Evolutionary conservation across 73 alveolate genomes (phyloP).

Genomic region (Blepharisma japonicum): DNA sequence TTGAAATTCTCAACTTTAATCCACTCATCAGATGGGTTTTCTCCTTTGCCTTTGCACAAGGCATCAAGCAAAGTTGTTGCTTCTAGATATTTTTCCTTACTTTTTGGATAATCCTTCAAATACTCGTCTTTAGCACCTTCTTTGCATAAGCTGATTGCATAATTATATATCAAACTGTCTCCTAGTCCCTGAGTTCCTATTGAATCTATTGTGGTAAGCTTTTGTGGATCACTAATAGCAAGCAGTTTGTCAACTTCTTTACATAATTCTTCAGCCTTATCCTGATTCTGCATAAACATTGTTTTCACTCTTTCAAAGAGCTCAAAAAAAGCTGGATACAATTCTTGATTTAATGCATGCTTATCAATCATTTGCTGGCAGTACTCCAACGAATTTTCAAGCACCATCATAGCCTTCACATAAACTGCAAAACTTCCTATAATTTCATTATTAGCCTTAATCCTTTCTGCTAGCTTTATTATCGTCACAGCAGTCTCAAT

Average conservation of each 20-base stretch:
- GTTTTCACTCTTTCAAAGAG: not conserved
- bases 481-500: not conserved
- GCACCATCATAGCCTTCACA: not conserved
- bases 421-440: constrained; percentile 4
- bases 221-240: not conserved
- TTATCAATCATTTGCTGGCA: not conserved
- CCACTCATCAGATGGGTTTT: not conserved
- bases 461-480: not conserved
- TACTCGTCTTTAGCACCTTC: constrained; percentile 27
- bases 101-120: not conserved
- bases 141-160: constrained; percentile 3
- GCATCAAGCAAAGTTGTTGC: constrained; percentile 2
- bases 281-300: not conserved
- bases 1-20: not conserved
- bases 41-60: not conserved
- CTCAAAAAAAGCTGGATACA: constrained; percentile 1
- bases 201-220: not conserved
- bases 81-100: constrained; percentile 2
- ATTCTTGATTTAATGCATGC: not conserved
- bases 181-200: not conserved
- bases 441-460: not conserved
- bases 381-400: not conserved
- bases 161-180: not conserved
- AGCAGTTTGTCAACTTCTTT: not conserved
- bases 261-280: not conserved